These are phyloP conservation scores for Termitomyces sp. DNA, from an alignment of 768 basidiomycete species.

Conservation along the genomic window DNA sequence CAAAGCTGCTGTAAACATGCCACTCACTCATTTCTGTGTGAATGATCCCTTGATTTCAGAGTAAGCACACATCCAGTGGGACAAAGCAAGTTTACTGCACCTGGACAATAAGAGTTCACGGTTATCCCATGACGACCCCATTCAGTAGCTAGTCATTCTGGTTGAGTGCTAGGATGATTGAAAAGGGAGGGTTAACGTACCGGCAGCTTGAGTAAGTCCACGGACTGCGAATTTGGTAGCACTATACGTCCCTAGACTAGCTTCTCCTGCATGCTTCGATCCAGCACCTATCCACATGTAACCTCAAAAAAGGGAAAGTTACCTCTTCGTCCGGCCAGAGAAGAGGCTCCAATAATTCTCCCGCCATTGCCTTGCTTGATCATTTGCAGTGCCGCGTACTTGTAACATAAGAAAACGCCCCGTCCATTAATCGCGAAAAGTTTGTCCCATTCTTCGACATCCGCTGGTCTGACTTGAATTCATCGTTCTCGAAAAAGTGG, in stretches of 20 bases:
- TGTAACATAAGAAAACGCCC: constrained; percentile 12
- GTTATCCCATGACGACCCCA: constrained; percentile 22
- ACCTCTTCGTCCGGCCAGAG: constrained; percentile 29
- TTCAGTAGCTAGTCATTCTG: not conserved
- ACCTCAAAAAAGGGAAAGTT: not conserved
- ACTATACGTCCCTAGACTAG: constrained; percentile 22
- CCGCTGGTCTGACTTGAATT: not conserved
- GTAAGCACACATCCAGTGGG: not conserved
- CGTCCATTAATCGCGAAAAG: constrained; percentile 24
- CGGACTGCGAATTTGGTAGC: constrained; percentile 32
- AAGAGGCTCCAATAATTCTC: constrained; percentile 23
- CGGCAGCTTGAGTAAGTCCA: not conserved
- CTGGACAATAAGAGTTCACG: constrained; percentile 27
- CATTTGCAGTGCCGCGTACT: not conserved
- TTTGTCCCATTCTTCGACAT: constrained; percentile 22
- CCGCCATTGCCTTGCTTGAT: not conserved
- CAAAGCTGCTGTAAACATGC: not conserved
- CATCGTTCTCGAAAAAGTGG: not conserved
- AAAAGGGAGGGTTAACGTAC: not conserved
- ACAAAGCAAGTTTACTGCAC: not conserved
- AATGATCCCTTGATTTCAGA: constrained; percentile 6
- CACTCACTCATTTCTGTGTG: constrained; percentile 15
- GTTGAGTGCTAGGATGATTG: not conserved
- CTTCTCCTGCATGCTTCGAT: constrained; percentile 4
- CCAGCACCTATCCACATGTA: not conserved